Evolutionary conservation across 2,329 filamentous ascomycete species (phyloP), one percentile per base, ranked within the genome.

Genomic region (Orbilia javanica): DNA sequence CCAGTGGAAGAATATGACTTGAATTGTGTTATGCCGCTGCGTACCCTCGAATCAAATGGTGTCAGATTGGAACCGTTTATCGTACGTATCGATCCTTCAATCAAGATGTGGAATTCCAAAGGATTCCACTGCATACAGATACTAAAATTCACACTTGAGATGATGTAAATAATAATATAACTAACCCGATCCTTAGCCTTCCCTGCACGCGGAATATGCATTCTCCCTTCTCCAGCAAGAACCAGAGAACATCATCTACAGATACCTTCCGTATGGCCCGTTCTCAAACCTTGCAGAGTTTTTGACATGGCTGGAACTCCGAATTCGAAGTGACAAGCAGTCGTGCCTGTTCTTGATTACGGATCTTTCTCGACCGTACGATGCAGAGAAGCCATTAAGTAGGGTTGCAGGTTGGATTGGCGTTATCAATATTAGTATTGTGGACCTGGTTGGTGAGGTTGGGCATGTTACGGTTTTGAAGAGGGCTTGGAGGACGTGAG

Each of bases 21-120:
- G 6, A 78, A 78, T 39, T 78, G 74, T 31, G 31, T 64, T 11
- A 52, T 78, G 20, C 74, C 74, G 3, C 52, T 72, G 52, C 67
- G 74, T 7, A 57, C 65, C 11, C 44, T 78, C 15, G 74, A 78
- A 67, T 78, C 74, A 8, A 68, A 72, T 20, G 62, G 63, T 13
- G 74, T 78, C n/a, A 62, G 67, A 15, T 50, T 78, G 15, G 74
- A 78, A 22, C 74, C 74, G 10, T 78, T 78, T 39, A 78, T 78
- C 20, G 74, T 77, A 67, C 3, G 73, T 60, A 34, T 53, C 22
- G 5, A 46, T n/a, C 42, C 11, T 8, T 7, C n/a, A n/a, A n/a
- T n/a, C n/a, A n/a, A n/a, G n/a, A n/a, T n/a, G n/a, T n/a, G 8
- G 36, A 2, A 10, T 11, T 36, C 13, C 2, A 36, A 36, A 36